These are phyloP conservation scores for Geosmithia flava DNA, from an alignment of 2,329 filamentous ascomycete genomes.

Conservation along the genomic window DNA sequence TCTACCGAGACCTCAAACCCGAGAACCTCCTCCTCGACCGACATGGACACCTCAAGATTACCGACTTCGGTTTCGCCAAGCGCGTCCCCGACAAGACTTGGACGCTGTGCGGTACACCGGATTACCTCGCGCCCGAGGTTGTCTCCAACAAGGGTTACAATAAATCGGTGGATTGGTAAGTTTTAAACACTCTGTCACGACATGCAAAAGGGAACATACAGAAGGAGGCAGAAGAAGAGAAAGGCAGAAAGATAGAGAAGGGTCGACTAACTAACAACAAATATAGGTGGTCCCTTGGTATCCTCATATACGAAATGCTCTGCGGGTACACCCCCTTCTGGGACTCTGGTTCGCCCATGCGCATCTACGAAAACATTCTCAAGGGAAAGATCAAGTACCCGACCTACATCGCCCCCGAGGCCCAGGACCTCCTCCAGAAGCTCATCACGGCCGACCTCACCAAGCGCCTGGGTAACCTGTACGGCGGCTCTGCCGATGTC, in stretches of 20 bases:
- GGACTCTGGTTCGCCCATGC: slow-evolving; percentile 95
- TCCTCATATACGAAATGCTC: slow-evolving; percentile 98
- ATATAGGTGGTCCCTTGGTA: slow-evolving; percentile 89
- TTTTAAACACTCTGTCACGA: slow-evolving; percentile 5
- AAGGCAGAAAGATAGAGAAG: background rate
- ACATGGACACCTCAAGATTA: slow-evolving; percentile 92
- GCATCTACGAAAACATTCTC: slow-evolving; percentile 99
- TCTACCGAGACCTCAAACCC: slow-evolving; percentile 94
- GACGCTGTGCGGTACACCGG: slow-evolving; percentile 94
- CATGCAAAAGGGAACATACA: background rate
- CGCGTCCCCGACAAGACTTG: slow-evolving; percentile 97
- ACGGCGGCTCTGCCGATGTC: slow-evolving; percentile 80
- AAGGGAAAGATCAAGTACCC: slow-evolving; percentile 95
- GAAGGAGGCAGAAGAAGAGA: background rate
- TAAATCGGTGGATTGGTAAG: slow-evolving; percentile 97
- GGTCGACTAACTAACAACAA: background rate
- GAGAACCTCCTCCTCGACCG: slow-evolving; percentile 87
- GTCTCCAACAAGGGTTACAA: slow-evolving; percentile 99
- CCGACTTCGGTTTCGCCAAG: slow-evolving; percentile 97
- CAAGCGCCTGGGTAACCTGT: slow-evolving; percentile 88
- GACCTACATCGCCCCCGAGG: slow-evolving; percentile 87
- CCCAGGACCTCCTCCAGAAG: slow-evolving; percentile 81
- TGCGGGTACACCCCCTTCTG: slow-evolving; percentile 98
- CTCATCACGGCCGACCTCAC: slow-evolving; percentile 92
- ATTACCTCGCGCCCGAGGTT: slow-evolving; percentile 94